These are phyloP conservation scores for Verticillium nonalfalfae DNA, from an alignment of 2,329 filamentous ascomycete species.

Conservation along the genomic window DNA sequence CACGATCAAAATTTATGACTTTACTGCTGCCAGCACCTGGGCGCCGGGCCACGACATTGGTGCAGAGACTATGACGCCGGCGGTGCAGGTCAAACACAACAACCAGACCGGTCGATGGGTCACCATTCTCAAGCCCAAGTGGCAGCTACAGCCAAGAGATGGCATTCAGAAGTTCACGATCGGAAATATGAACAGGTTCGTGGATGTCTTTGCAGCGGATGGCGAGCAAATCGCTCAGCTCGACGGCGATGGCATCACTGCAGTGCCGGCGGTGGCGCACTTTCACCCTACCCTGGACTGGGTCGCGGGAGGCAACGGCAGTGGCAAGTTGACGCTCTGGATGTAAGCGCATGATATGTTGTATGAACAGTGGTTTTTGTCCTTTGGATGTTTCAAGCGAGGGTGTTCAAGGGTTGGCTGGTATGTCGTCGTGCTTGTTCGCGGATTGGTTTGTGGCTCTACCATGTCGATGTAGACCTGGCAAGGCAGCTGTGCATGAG, in stretches of 20 bases:
- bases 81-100: conserved; percentile 70
- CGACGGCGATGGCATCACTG: conserved; percentile 84
- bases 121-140: conserved; percentile 75
- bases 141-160: conserved; percentile 75
- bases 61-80: conserved; percentile 61
- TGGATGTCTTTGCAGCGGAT: conserved; percentile 78
- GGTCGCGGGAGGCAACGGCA: conserved; percentile 87
- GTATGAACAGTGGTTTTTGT: not conserved
- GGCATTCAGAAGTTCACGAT: conserved; percentile 84
- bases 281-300: conserved; percentile 86
- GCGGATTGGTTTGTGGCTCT: no score
- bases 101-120: conserved; percentile 96
- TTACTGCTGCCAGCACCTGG: conserved; percentile 57
- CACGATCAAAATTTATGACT: conserved; percentile 86
- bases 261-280: conserved; percentile 86
- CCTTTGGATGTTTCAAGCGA: not conserved
- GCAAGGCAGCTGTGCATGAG: no score
- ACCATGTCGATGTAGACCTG: no score
- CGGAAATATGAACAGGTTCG: conserved; percentile 96
- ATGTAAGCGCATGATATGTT: conserved; percentile 41
- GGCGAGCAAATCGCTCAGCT: conserved; percentile 86
- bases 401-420: no score
- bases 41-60: conserved; percentile 49
- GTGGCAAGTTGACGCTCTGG: conserved; percentile 90
- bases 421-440: no score